Evolutionary conservation across 139 green algal genomes (phyloP), one percentile per base, ranked within the genome.

Genomic region (Chlamydomonas schloesseri): DNA sequence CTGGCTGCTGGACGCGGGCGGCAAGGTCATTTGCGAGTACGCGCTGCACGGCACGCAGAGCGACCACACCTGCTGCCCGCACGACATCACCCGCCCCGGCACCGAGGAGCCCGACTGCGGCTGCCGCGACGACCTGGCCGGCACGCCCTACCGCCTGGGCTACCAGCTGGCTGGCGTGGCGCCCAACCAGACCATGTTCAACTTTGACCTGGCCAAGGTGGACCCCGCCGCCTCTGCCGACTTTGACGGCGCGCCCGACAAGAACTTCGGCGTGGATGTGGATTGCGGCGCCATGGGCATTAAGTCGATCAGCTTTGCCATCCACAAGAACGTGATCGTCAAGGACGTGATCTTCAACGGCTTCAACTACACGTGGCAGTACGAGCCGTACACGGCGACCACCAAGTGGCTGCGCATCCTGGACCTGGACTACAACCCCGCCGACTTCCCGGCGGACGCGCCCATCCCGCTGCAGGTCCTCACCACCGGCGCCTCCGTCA

Each of bases 61-160:
- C 34, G 55, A 88, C 33, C 37, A 81, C 57, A 88, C 74, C 0
- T 92, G 89, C 85, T 92, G 89, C 89, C 89, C 89, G 2, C 84
- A 88, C 50, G 74, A 65, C 24, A 42, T 87, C 69, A 89, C 89
- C 26, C 24, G 5, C 1, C 5, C 26, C 14, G 58, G 50, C 21
- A 37, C 23, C 24, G 3, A 26, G 11, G 24, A 34, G 9, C 55
- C 68, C 0, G 73, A 89, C 6, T 92, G 89, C 81, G 84, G 89
- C n/a, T 92, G 88, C 84, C 72, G 84, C 36, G 88, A 92, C 47
- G 84, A 90, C 70, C 0, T 85, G 24, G 23, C 67, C 5, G 74
- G 67, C n/a, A 88, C 89, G 3, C 89, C 89, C 18, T 92, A 90
- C 75, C 84, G 84, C 81, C 69, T 92, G 60, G 81, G 36, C 31